Percentiles rank a stretch among this genome's conserved stretches.
Evolutionary conservation across 1,284 basidiomycete species (phyloP).

Genomic region (Trichosporon faecale): DNA sequence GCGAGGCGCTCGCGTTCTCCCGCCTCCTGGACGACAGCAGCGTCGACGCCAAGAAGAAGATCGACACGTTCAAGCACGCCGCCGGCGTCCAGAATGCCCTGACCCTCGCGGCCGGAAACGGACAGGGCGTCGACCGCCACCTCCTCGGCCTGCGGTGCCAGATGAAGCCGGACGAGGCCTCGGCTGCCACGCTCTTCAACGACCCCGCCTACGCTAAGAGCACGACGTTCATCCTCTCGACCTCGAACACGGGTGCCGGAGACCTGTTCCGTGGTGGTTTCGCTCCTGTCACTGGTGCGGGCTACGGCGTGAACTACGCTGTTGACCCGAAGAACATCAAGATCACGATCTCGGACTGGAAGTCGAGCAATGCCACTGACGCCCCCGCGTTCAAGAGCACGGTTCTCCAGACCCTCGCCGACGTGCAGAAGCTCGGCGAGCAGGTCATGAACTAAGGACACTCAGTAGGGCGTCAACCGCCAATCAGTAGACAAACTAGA

Average conservation of each 20-base stretch:
- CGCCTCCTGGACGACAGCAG: constrained; percentile 9
- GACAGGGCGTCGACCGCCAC: constrained; percentile 23
- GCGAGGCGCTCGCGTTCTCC: constrained; percentile 13
- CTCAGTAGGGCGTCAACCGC: not conserved
- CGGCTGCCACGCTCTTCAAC: constrained; percentile 11
- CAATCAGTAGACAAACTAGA: not conserved
- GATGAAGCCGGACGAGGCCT: constrained; percentile 15
- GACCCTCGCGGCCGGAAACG: constrained; percentile 8
- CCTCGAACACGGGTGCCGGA: constrained; percentile 20
- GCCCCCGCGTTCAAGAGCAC: constrained; percentile 15
- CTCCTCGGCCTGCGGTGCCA: constrained; percentile 20
- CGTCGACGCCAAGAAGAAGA: not conserved
- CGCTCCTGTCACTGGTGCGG: constrained; percentile 15
- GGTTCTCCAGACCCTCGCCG: constrained; percentile 11
- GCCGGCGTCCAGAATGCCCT: constrained; percentile 15
- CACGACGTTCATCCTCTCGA: constrained; percentile 19
- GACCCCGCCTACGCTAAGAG: constrained; percentile 16
- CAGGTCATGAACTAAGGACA: not conserved
- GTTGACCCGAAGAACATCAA: constrained; percentile 22
- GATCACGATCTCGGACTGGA: constrained; percentile 17
- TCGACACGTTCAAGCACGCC: constrained; percentile 18
- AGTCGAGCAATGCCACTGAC: constrained; percentile 7
- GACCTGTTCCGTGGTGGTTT: constrained; percentile 23
- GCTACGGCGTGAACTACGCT: constrained; percentile 22
- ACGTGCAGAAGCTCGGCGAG: constrained; percentile 14